phyloP scores from a whole-genome alignment of 371 early-diverging fungal genomes.

The Mortierella sp. region DNA sequence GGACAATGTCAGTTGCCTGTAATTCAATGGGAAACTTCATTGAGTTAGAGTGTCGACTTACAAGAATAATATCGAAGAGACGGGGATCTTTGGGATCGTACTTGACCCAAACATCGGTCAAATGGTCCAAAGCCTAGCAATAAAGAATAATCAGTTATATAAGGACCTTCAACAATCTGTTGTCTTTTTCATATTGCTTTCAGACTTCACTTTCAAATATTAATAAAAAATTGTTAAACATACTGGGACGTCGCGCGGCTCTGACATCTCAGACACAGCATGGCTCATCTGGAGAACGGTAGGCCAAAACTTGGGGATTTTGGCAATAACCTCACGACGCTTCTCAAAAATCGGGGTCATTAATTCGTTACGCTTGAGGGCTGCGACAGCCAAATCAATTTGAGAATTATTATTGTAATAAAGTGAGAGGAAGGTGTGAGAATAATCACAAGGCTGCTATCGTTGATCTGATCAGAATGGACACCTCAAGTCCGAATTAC shows the following conservation, averaged over 20 bases:
- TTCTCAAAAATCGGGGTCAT: conserved; percentile 68
- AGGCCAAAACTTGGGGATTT: conserved; percentile 70
- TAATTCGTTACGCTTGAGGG: conserved; percentile 58
- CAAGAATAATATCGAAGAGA: conserved; percentile 65
- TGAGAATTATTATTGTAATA: background rate
- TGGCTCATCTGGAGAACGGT: conserved; percentile 57
- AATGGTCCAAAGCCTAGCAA: conserved; percentile 60
- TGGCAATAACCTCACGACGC: conserved; percentile 68
- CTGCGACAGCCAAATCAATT: conserved; percentile 12
- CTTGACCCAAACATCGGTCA: conserved; percentile 71
- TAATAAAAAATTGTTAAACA: conserved; percentile 36
- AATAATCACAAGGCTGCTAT: background rate
- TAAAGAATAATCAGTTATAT: background rate
- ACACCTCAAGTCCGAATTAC: background rate
- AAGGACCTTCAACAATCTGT: no score
- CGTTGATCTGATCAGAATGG: conserved; percentile 12
- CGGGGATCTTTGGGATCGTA: conserved; percentile 62
- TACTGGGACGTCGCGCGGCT: conserved; percentile 57
- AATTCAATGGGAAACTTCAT: background rate
- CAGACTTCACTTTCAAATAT: no score
- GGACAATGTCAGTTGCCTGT: background rate
- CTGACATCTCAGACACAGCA: conserved; percentile 11
- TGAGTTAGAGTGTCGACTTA: conserved; percentile 28
- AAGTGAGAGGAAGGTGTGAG: background rate
- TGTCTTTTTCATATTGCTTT: no score